These are phyloP conservation scores for Podosphaera aphanis DNA, from an alignment of 2,329 filamentous ascomycete genomes.

Conservation along the genomic window DNA sequence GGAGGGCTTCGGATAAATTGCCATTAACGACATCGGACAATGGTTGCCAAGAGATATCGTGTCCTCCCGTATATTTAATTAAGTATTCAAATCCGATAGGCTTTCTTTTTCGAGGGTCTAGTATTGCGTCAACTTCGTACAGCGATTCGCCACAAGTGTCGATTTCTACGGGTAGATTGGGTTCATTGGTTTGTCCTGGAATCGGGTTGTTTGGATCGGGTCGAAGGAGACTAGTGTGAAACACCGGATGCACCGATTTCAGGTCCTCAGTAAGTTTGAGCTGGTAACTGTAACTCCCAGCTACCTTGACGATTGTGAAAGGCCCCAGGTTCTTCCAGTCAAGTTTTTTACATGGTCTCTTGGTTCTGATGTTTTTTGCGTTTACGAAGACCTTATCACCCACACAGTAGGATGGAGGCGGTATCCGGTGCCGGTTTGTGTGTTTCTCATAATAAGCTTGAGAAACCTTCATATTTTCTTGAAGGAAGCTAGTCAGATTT, in stretches of 20 bases:
- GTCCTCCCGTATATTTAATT: background rate
- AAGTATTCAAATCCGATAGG: too few species aligned
- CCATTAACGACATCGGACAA: background rate
- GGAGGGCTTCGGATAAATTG: background rate
- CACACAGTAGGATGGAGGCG: background rate
- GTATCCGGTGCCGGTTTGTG: background rate
- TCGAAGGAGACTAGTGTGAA: constrained; percentile 2
- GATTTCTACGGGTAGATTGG: background rate
- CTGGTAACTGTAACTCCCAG: constrained; percentile 1
- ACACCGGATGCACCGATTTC: constrained; percentile 1
- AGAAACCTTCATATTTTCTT: constrained; percentile 1
- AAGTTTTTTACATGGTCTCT: constrained; percentile 1
- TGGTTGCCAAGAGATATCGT: background rate
- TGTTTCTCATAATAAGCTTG: constrained; percentile 1
- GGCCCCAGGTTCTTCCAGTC: constrained; percentile 2
- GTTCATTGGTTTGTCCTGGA: background rate
- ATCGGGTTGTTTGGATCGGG: background rate
- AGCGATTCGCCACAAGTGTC: background rate
- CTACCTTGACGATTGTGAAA: constrained; percentile 1
- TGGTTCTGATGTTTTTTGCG: constrained; percentile 1
- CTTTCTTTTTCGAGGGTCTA: too few species aligned
- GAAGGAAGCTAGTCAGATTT: background rate
- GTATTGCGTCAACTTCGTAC: too few species aligned
- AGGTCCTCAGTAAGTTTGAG: constrained; percentile 1
- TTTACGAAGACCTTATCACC: constrained; percentile 1